Base-by-base conservation (phyloP, 106 monocot species). In the Apostasia shenzhenica region DNA sequence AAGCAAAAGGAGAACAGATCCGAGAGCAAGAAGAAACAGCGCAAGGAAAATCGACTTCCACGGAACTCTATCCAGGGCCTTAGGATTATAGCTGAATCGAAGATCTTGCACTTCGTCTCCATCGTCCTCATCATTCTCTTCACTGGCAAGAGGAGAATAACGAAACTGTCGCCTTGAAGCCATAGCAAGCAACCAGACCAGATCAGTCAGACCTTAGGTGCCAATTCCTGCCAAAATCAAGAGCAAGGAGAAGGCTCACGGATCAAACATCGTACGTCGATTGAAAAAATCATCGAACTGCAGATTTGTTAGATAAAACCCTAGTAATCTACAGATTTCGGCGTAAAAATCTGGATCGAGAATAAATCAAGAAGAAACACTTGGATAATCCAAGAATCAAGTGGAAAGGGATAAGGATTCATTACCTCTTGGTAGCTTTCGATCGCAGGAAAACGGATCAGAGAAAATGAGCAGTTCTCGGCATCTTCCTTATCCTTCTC, bases 11-110 rank as follows among this genome's bases (percentile, higher is more conserved):
- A 94, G 83, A 9, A 81, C 1, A 1, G 70, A 78, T 42, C 94
- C 94, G 60, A 94, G 72, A 5, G 79, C 76, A 14, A 94, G 82
- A 14, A 94, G 88, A 59, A 94, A 91, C 37, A 94, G 66, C 1
- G 94, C 91, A 9, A 94, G 85, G 39, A 65, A 77, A 42, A 94
- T 83, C 47, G 94, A 88, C 70, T 91, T 94, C 94, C 91, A 94
- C n/a, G 94, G 94, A 67, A 94, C 70, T 64, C 73, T 83, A 42
- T 85, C 83, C 0, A 79, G 67, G 39, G 87, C 77, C 63, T 77
- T 88, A 2, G 94, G 94, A 51, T 78, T 70, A 73, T 94, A 94
- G 8, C 59, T 54, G 56, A 88, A 94, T 37, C 94, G 84, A 55
- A 76, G 94, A 46, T 94, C 94, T 40, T 49, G 76, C 10, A 45